Percentiles rank a stretch among this genome's conserved stretches.
Evolutionary conservation across 2,329 filamentous ascomycete genomes (phyloP).

Genomic region (Colletotrichum musicola): DNA sequence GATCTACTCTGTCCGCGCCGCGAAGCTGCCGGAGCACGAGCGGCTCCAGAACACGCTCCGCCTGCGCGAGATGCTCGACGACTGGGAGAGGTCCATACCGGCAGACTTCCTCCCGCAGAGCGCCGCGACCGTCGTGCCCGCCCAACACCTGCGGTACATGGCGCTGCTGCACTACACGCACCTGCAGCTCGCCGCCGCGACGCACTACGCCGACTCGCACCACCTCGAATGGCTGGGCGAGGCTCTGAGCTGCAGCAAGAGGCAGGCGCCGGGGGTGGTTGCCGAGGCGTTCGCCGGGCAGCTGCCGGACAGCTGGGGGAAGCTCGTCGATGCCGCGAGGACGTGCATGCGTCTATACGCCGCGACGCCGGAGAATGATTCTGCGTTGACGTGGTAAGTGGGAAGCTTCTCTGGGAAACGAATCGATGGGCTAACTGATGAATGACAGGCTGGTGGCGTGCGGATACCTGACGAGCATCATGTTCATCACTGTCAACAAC

Average conservation of each 20-base stretch:
- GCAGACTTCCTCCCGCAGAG: slow-evolving; percentile 19
- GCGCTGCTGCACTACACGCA: slow-evolving; percentile 31
- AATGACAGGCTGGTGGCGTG: slow-evolving; percentile 24
- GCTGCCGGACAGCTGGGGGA: slow-evolving; percentile 27
- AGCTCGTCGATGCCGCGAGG: slow-evolving; percentile 22
- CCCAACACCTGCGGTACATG: slow-evolving; percentile 19
- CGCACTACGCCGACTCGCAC: slow-evolving; percentile 29
- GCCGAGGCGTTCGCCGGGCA: not conserved
- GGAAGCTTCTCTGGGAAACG: not conserved
- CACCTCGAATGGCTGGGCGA: slow-evolving; percentile 30
- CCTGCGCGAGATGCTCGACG: slow-evolving; percentile 24
- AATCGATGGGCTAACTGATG: not conserved
- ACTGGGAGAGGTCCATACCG: slow-evolving; percentile 26
- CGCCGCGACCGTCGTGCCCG: not conserved
- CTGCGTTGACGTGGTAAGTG: slow-evolving; percentile 32
- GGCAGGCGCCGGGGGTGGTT: not conserved
- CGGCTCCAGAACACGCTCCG: slow-evolving; percentile 8
- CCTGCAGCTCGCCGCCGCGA: slow-evolving; percentile 18
- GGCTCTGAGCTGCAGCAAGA: slow-evolving; percentile 13
- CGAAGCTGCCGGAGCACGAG: slow-evolving; percentile 13
- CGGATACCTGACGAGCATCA: slow-evolving; percentile 30
- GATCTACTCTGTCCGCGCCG: slow-evolving; percentile 23
- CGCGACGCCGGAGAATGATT: slow-evolving; percentile 21
- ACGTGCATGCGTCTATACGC: slow-evolving; percentile 33
- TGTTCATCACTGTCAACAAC: slow-evolving; percentile 37